Evolutionary conservation across 805 yeast species (phyloP).

Genomic region (Saccharomycopsis sp.): DNA sequence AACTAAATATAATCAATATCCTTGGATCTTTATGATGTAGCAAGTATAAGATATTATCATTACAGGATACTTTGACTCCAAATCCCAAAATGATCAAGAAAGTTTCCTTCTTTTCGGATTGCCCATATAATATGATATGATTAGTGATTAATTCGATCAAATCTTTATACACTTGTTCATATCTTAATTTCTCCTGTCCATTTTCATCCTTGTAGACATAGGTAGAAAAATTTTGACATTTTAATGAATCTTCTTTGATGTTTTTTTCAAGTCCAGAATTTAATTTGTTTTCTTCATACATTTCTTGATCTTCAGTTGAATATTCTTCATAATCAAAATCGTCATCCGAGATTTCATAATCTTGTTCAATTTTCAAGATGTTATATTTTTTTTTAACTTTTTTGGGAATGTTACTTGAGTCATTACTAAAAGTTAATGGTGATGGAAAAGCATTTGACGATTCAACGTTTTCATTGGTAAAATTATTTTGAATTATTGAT

Average conservation of each 20-base stretch:
- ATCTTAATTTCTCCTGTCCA: neutral
- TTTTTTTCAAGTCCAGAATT: neutral
- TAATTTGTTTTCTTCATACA: neutral
- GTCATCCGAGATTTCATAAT: neutral
- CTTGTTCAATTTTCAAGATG: neutral
- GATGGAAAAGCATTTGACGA: too few relatives aligned
- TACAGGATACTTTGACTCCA: neutral
- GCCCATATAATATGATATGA: neutral
- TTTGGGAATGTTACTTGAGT: too few relatives aligned
- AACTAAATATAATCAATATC: conserved; percentile 1
- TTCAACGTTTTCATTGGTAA: too few relatives aligned
- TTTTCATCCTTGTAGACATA: neutral
- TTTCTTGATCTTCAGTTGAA: conserved; percentile 1
- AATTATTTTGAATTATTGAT: too few relatives aligned
- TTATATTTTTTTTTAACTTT: neutral
- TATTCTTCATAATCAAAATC: neutral
- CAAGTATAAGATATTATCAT: conserved; percentile 3
- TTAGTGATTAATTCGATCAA: conserved; percentile 2
- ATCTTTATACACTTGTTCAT: conserved; percentile 1
- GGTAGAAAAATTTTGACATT: conserved; percentile 3
- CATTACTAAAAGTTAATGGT: too few relatives aligned
- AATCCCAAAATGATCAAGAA: conserved; percentile 2
- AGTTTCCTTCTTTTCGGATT: neutral
- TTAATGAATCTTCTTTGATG: neutral
- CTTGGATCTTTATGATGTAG: conserved; percentile 12